A percentile compares a stretch with the other conserved stretches of the same genome.
Conservation (phyloP, 805 yeast species). For the Ogataea sp. region DNA sequence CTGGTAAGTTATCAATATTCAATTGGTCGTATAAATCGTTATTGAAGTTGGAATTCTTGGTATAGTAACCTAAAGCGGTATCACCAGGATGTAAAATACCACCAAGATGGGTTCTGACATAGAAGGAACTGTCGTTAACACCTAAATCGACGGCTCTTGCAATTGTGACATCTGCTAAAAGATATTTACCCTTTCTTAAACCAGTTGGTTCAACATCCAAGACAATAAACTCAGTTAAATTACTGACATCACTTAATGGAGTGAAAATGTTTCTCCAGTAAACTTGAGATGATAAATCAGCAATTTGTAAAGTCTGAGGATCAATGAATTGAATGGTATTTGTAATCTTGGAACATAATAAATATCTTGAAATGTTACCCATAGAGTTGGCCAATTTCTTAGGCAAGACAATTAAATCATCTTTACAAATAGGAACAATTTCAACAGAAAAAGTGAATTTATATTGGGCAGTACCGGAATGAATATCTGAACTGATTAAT, state of each 20-base stretch:
- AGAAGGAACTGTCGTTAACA: slow-evolving; percentile 71
- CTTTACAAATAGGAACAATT: slow-evolving; percentile 94
- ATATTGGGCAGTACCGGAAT: slow-evolving; percentile 78
- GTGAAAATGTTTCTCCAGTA: slow-evolving; percentile 82
- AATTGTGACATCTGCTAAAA: slow-evolving; percentile 83
- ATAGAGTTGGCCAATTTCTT: slow-evolving; percentile 73
- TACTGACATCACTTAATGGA: slow-evolving; percentile 66
- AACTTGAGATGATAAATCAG: slow-evolving; percentile 61
- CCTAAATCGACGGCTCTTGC: slow-evolving; percentile 90
- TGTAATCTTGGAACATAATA: slow-evolving; percentile 76
- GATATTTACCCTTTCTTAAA: slow-evolving; percentile 62
- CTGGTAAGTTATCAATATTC: slow-evolving; percentile 61
- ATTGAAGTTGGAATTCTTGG: slow-evolving; percentile 81
- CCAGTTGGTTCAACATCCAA: slow-evolving; percentile 94
- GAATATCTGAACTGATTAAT: slow-evolving; percentile 85
- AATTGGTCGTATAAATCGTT: slow-evolving; percentile 74
- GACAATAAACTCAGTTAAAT: slow-evolving; percentile 79
- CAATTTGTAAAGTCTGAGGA: slow-evolving; percentile 69
- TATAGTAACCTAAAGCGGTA: slow-evolving; percentile 84
- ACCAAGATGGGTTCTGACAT: slow-evolving; percentile 87
- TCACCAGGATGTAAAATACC: slow-evolving; percentile 96
- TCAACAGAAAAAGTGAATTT: slow-evolving; percentile 92
- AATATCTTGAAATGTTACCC: slow-evolving; percentile 78
- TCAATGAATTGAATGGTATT: slow-evolving; percentile 83
- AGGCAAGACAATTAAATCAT: slow-evolving; percentile 89